Percentiles rank a stretch among this genome's conserved stretches.
phyloP scores from a whole-genome alignment of 805 yeast species.

The Maudiozyma saulgeensis region DNA sequence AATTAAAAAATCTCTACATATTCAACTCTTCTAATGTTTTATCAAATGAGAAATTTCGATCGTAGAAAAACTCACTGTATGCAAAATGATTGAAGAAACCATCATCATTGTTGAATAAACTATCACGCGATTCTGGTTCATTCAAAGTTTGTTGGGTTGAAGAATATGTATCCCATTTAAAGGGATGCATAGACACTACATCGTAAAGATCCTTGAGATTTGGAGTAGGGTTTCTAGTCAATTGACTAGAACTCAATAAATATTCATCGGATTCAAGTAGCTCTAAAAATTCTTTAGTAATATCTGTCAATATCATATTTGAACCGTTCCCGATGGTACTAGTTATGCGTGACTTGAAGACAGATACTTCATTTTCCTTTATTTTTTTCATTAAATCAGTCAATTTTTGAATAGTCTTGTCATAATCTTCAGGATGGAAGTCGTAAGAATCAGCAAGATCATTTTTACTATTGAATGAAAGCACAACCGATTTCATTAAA shows the following conservation, averaged over 20 bases:
- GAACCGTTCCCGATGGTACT: not conserved
- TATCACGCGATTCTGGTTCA: not conserved
- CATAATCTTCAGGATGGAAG: not conserved
- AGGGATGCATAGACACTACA: not conserved
- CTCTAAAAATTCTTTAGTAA: not conserved
- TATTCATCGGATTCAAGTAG: slow-evolving; percentile 1
- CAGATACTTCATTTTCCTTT: not conserved
- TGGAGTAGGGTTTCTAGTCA: not conserved
- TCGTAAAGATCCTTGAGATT: not conserved
- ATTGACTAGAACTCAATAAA: not conserved
- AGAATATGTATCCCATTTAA: not conserved
- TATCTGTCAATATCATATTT: not conserved
- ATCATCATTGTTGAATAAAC: not conserved
- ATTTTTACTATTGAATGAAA: slow-evolving; percentile 7
- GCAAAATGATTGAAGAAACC: slow-evolving; percentile 1
- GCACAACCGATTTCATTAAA: slow-evolving; percentile 10
- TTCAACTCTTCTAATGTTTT: slow-evolving; percentile 1
- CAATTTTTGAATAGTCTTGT: not conserved
- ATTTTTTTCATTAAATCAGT: not conserved
- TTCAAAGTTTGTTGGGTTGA: not conserved
- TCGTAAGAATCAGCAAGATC: not conserved
- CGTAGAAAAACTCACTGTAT: slow-evolving; percentile 3
- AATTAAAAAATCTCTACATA: not conserved
- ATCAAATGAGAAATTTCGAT: slow-evolving; percentile 5
- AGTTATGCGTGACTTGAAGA: not conserved